Evolutionary conservation across 495 filamentous ascomycete genomes (phyloP).

Genomic region (Neurospora tetrasperma): DNA sequence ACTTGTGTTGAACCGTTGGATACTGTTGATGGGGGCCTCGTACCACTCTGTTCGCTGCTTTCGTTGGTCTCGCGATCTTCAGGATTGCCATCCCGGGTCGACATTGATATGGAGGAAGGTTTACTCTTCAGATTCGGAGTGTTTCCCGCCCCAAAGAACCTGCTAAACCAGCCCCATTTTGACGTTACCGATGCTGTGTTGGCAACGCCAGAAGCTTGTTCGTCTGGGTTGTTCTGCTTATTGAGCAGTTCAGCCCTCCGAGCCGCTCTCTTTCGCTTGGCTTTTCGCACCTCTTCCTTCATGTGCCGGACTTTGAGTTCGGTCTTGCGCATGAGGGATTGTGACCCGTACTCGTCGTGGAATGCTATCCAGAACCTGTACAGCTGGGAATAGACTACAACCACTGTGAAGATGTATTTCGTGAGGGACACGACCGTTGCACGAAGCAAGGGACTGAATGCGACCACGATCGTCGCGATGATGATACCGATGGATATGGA

Average conservation of each 20-base stretch:
- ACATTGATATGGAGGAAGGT: neutral
- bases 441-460: slow-evolving; percentile 11
- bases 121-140: neutral
- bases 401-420: neutral
- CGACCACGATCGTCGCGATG: slow-evolving; percentile 8
- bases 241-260: neutral
- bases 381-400: slow-evolving; percentile 10
- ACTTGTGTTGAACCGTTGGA: neutral
- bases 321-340: neutral
- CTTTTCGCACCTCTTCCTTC: slow-evolving; percentile 7
- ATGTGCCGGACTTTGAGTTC: slow-evolving; percentile 3
- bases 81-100: neutral
- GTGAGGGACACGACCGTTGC: slow-evolving; percentile 9
- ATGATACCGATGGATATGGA: slow-evolving; percentile 22
- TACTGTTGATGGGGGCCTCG: neutral
- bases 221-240: neutral
- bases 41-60: neutral
- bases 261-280: neutral
- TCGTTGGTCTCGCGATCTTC: neutral
- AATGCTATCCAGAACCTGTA: slow-evolving; percentile 12
- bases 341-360: neutral
- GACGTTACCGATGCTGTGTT: neutral
- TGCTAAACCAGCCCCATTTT: neutral
- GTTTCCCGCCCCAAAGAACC: neutral
- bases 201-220: neutral